Evolutionary conservation across 1,284 basidiomycete species (phyloP).

Genomic region (Mycena citricolor): DNA sequence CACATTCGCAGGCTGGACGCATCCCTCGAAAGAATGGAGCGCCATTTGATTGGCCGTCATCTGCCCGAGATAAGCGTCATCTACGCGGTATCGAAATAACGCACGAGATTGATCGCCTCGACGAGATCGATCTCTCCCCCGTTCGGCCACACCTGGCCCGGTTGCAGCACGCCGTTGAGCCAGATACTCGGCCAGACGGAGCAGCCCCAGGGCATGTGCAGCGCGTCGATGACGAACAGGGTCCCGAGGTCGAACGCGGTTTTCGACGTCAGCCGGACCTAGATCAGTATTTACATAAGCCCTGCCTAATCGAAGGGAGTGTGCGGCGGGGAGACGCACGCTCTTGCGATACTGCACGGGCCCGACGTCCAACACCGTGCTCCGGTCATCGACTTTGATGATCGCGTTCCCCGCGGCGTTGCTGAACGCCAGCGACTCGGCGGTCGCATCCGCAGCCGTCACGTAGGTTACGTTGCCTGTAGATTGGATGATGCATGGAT

Average conservation of each 20-base stretch:
- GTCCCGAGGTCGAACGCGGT: conserved; percentile 53
- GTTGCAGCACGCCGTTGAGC: conserved; percentile 35
- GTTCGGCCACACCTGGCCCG: conserved; percentile 40
- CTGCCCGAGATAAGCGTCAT: not conserved
- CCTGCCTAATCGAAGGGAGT: not conserved
- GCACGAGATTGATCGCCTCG: conserved; percentile 50
- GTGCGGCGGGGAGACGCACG: conserved; percentile 34
- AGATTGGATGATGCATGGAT: too few species aligned
- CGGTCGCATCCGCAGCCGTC: conserved; percentile 40
- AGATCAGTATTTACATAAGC: conserved; percentile 4
- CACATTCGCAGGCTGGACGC: conserved; percentile 33
- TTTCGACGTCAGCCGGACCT: conserved; percentile 54
- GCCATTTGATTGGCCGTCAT: conserved; percentile 59
- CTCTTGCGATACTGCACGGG: conserved; percentile 47
- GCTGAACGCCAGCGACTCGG: conserved; percentile 51
- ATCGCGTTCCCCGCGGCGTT: conserved; percentile 56
- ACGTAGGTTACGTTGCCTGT: conserved; percentile 56
- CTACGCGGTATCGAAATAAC: not conserved
- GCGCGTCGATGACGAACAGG: conserved; percentile 54
- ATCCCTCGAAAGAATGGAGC: conserved; percentile 50
- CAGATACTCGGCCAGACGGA: conserved; percentile 63
- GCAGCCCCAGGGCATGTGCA: conserved; percentile 65
- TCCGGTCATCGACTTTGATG: conserved; percentile 58
- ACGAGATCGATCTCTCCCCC: conserved; percentile 56
- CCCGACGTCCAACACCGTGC: conserved; percentile 43